phyloP scores from a whole-genome alignment of 352 stramenopile species.

The Elongisporangium prolatum region DNA sequence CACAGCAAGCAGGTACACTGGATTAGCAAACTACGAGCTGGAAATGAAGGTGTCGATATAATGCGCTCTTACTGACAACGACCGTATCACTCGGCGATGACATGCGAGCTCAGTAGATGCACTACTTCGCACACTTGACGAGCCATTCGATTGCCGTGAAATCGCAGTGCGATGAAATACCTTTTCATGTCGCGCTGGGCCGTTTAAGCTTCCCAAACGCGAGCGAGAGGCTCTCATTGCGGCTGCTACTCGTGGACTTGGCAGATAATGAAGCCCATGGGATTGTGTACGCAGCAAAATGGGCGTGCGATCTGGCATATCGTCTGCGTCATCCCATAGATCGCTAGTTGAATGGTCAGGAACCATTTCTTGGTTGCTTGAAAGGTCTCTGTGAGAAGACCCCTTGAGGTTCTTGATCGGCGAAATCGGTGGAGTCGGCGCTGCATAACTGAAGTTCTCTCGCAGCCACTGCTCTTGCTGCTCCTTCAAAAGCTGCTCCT shows the following conservation, averaged over 20 bases:
- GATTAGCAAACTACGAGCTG: no score
- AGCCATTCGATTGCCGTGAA: neutral
- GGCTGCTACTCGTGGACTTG: constrained; percentile 40
- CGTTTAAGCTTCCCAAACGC: constrained; percentile 26
- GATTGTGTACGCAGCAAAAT: constrained; percentile 38
- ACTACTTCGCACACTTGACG: constrained; percentile 19
- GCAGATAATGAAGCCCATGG: constrained; percentile 15
- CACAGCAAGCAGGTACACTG: no score
- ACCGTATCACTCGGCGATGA: constrained; percentile 50
- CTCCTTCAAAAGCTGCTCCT: constrained; percentile 64
- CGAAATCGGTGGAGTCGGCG: constrained; percentile 3
- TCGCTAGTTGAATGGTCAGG: constrained; percentile 11
- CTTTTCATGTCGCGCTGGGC: constrained; percentile 6
- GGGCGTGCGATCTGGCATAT: constrained; percentile 29
- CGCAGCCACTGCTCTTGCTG: constrained; percentile 77
- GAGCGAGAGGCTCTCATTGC: constrained; percentile 41
- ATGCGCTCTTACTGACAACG: constrained; percentile 39
- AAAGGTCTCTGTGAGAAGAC: neutral
- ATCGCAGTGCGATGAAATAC: neutral
- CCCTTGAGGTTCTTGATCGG: constrained; percentile 5
- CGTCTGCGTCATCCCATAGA: constrained; percentile 16
- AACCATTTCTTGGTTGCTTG: neutral
- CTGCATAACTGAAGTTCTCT: constrained; percentile 20
- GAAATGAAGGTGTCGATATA: no score
- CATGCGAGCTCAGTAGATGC: constrained; percentile 47